A percentile compares a stretch with the other conserved stretches of the same genome.
These are phyloP conservation scores for Phytopythium boreale DNA, from an alignment of 352 stramenopile genomes.

Conservation along the genomic window DNA sequence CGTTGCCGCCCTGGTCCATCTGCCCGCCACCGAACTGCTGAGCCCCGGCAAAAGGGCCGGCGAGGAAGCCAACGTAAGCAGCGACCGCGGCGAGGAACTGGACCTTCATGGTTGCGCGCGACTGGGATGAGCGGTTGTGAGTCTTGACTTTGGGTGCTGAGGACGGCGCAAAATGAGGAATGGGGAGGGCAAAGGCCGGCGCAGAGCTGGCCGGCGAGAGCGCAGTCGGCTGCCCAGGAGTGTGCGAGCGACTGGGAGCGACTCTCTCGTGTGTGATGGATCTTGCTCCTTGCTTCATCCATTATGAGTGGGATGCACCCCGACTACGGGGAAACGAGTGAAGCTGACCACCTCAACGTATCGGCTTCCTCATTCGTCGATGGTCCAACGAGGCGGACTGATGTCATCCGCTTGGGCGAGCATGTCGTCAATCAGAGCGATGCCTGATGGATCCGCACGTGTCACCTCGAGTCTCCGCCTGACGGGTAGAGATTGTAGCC, in stretches of 20 bases:
- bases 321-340: background rate
- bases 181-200: background rate
- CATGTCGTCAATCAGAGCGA: background rate
- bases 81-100: background rate
- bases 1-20: background rate
- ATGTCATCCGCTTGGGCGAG: background rate
- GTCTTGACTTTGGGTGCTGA: background rate
- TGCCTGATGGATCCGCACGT: background rate
- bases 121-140: background rate
- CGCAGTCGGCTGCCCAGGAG: background rate
- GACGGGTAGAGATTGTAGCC: conserved; percentile 3
- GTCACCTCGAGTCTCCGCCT: background rate
- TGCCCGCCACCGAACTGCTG: background rate
- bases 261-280: background rate
- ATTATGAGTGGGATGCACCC: background rate
- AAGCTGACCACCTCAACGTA: too few species aligned
- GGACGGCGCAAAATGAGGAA: background rate
- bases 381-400: too few species aligned
- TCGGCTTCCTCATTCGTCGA: background rate
- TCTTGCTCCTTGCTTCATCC: background rate
- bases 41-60: background rate
- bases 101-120: conserved; percentile 1
- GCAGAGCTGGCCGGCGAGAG: background rate
- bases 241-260: background rate
- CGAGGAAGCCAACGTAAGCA: background rate